Evolutionary conservation across 345 rosid species (phyloP).

Genomic region (Syzygium jambos): DNA sequence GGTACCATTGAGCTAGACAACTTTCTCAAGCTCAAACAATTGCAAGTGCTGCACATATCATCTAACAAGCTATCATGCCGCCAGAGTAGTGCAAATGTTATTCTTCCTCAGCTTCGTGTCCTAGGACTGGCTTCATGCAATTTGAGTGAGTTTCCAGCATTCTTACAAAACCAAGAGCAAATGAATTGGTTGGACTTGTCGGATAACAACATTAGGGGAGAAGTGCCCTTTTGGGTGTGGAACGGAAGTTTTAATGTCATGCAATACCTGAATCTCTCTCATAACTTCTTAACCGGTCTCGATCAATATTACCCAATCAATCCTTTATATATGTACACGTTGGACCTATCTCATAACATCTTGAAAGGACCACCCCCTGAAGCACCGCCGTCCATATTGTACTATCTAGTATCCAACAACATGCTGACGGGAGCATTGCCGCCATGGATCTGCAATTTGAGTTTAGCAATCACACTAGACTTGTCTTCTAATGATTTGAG

Average conservation of each 20-base stretch:
- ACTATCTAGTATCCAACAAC: no score
- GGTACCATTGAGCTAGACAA: neutral
- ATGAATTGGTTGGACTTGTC: neutral
- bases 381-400: no score
- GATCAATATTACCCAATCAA: neutral
- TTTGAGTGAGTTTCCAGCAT: constrained; percentile 3
- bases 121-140: constrained; percentile 13
- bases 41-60: rapidly evolving
- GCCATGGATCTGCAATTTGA: no score
- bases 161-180: neutral
- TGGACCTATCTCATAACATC: no score
- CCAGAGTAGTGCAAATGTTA: neutral
- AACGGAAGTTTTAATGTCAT: neutral
- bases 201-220: constrained; percentile 3
- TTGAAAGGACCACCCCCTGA: no score
- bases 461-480: no score
- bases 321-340: neutral
- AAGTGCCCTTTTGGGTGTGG: constrained; percentile 9
- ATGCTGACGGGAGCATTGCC: no score
- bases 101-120: neutral
- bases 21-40: neutral
- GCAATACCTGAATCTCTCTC: neutral
- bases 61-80: neutral
- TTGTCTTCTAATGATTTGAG: no score
- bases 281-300: constrained; percentile 4